A percentile compares a stretch with the other conserved stretches of the same genome.
Evolutionary conservation across 164 flowering plant species (phyloP).

Genomic region (Chimonanthus salicifolius): DNA sequence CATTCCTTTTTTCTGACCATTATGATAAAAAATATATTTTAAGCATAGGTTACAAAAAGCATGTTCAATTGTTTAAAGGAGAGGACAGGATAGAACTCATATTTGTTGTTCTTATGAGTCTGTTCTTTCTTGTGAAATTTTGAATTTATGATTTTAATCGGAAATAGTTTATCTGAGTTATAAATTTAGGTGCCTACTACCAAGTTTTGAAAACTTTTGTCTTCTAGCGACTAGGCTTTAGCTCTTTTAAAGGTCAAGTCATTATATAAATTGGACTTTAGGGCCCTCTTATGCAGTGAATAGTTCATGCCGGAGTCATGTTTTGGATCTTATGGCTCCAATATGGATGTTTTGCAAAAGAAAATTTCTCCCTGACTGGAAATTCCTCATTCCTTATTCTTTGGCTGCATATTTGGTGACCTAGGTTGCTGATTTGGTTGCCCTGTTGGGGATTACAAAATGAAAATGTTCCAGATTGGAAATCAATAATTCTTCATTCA

Average conservation of each 20-base stretch:
- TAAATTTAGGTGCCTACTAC: background rate
- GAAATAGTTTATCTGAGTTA: too few species aligned
- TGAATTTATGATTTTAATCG: too few species aligned
- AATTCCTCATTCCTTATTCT: background rate
- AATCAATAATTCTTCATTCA: background rate
- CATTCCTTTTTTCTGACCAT: too few species aligned
- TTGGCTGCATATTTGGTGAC: background rate
- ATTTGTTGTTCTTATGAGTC: too few species aligned
- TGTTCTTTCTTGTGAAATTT: too few species aligned
- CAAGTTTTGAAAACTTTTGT: background rate
- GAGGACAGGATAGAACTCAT: too few species aligned
- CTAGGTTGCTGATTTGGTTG: background rate
- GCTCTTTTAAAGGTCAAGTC: background rate
- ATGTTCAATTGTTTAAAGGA: too few species aligned
- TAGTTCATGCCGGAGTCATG: background rate
- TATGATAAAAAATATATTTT: too few species aligned
- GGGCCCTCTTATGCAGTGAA: background rate
- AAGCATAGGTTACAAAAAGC: too few species aligned
- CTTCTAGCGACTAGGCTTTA: background rate
- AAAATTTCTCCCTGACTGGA: background rate
- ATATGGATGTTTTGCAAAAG: too few species aligned
- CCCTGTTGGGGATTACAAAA: background rate
- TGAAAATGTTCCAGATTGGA: background rate
- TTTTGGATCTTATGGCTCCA: too few species aligned
- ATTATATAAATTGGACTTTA: too few species aligned